Conservation (phyloP, 1,284 basidiomycete species). For the Sanghuangporus baumii region DNA sequence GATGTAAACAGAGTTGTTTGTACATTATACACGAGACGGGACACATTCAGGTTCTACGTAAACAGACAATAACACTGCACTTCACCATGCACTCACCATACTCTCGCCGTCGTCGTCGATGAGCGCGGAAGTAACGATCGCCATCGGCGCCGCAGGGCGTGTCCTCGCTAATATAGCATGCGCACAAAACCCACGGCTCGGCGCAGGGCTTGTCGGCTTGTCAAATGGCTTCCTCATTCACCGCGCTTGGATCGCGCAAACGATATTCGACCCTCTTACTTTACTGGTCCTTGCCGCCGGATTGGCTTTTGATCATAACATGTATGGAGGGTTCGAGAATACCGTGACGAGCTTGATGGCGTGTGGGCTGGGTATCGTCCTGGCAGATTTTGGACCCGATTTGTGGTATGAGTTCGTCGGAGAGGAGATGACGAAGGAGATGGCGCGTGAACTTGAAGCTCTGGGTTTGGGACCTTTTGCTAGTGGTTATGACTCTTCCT, state of each 20-base stretch:
- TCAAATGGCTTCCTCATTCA: constrained; percentile 72
- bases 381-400: constrained; percentile 59
- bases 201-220: constrained; percentile 57
- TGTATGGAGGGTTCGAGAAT: constrained; percentile 53
- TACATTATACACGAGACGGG: not conserved
- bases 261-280: constrained; percentile 53
- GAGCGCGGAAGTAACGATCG: constrained; percentile 13
- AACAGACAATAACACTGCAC: not conserved
- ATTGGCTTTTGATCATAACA: constrained; percentile 60
- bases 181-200: constrained; percentile 27
- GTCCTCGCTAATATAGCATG: constrained; percentile 13
- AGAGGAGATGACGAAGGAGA: constrained; percentile 34
- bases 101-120: not conserved
- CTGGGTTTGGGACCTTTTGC: constrained; percentile 23
- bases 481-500: constrained; percentile 19
- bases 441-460: constrained; percentile 51
- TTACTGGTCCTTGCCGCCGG: constrained; percentile 59
- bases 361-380: constrained; percentile 60
- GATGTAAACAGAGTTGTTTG: not conserved
- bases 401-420: constrained; percentile 53
- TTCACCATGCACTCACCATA: not conserved
- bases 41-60: not conserved
- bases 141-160: constrained; percentile 15
- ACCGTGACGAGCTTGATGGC: constrained; percentile 57
- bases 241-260: constrained; percentile 56